A percentile compares a stretch with the other conserved stretches of the same genome.
Conservation (phyloP, 257 asterid species). For the Forsythia suspensa region DNA sequence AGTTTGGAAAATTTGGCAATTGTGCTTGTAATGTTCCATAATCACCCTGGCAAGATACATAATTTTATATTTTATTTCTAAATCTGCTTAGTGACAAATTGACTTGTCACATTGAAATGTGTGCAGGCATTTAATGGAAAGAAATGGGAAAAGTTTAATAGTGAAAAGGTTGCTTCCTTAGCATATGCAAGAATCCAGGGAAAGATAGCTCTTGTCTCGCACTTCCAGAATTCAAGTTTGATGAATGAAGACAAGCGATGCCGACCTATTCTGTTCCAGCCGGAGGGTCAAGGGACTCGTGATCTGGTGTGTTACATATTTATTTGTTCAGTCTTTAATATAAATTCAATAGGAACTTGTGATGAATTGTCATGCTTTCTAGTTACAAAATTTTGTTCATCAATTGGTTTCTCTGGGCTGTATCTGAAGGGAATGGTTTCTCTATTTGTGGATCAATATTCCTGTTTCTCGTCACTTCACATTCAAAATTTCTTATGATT, state of each 20-base stretch:
- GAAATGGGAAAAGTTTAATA: conserved; percentile 96
- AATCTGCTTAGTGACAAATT: neutral
- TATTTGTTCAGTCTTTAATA: neutral
- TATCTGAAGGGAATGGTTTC: neutral
- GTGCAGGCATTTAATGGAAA: conserved; percentile 84
- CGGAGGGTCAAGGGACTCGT: conserved; percentile 66
- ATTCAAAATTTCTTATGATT: neutral
- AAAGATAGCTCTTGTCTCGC: conserved; percentile 71
- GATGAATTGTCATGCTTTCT: neutral
- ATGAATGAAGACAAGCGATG: conserved; percentile 97
- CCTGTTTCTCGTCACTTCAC: neutral
- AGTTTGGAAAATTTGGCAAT: neutral
- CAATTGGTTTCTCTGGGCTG: neutral
- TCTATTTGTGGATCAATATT: neutral
- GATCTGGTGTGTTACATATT: conserved; percentile 55
- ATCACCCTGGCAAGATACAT: neutral
- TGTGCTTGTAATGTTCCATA: neutral
- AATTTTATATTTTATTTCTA: neutral
- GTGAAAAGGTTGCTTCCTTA: conserved; percentile 91
- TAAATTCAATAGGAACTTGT: neutral
- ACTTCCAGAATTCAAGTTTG: conserved; percentile 94
- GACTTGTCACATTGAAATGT: neutral
- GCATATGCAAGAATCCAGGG: conserved; percentile 98
- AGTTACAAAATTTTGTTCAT: neutral
- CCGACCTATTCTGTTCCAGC: conserved; percentile 80